phyloP scores from a whole-genome alignment of 1,284 basidiomycete genomes.

The Rhizoctonia solani region DNA sequence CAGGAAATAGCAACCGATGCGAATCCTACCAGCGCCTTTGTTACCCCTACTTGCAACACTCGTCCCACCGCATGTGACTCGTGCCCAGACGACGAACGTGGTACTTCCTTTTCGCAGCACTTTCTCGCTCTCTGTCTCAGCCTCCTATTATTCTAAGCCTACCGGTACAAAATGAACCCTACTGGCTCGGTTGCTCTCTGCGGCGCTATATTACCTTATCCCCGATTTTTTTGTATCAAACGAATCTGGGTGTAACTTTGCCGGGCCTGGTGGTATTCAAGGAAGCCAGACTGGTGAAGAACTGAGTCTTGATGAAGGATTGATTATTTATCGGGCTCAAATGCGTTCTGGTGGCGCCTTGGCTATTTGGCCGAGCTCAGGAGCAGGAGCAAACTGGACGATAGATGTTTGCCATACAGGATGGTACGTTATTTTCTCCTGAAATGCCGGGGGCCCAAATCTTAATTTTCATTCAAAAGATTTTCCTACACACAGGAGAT shows the following conservation, averaged over 20 bases:
- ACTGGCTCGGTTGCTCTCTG: conserved; percentile 60
- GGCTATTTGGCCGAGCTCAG: conserved; percentile 51
- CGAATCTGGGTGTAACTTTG: conserved; percentile 49
- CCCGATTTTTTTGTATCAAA: conserved; percentile 64
- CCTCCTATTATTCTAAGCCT: conserved; percentile 48
- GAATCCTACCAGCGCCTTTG: not conserved
- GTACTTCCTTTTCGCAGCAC: conserved; percentile 39
- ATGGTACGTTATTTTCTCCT: conserved; percentile 49
- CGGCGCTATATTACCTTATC: conserved; percentile 45
- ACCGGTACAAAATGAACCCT: not conserved
- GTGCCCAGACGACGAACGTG: conserved; percentile 22
- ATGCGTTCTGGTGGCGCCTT: conserved; percentile 56
- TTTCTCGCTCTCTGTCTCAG: conserved; percentile 47
- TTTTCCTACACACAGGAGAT: conserved; percentile 53
- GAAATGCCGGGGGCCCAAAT: conserved; percentile 7
- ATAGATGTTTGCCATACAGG: conserved; percentile 62
- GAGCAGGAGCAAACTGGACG: conserved; percentile 40
- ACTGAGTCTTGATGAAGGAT: conserved; percentile 56
- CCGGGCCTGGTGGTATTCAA: conserved; percentile 51
- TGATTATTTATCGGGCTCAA: conserved; percentile 59
- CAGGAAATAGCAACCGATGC: too few species aligned
- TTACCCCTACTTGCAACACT: not conserved
- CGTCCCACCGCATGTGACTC: not conserved
- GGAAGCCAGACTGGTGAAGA: conserved; percentile 53
- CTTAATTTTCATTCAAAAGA: not conserved